A percentile compares a stretch with the other conserved stretches of the same genome.
Conservation (phyloP, 1,139 yeast genomes). For the Debaryomycetaceae sp. region DNA sequence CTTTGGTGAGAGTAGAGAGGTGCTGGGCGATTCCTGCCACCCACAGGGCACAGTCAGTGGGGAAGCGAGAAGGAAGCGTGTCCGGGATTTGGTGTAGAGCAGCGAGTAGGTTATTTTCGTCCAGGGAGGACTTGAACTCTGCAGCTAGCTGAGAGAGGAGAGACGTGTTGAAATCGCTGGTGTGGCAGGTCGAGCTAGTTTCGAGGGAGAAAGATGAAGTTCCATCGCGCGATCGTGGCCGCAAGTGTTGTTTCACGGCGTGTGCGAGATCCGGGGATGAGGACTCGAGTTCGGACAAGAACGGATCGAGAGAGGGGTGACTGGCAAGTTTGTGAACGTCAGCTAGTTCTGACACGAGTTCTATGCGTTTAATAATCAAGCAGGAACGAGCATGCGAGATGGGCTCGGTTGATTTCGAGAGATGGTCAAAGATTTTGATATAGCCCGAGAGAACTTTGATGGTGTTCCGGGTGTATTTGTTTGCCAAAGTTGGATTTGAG, state of each 20-base stretch:
- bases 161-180: no score
- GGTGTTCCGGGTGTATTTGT: constrained; percentile 8
- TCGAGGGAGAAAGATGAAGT: no score
- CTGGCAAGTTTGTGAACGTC: background rate
- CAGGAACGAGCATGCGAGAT: constrained; percentile 2
- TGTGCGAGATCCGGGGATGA: background rate
- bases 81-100: no score
- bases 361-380: constrained; percentile 4
- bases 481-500: constrained; percentile 2
- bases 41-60: no score
- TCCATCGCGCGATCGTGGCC: background rate
- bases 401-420: constrained; percentile 2
- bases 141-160: no score
- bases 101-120: no score
- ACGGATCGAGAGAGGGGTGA: constrained; percentile 2
- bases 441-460: constrained; percentile 17
- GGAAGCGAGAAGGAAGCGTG: no score
- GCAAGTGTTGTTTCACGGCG: background rate
- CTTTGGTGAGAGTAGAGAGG: no score
- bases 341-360: constrained; percentile 2
- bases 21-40: no score
- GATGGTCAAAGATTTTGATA: constrained; percentile 9
- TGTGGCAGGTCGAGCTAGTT: no score
- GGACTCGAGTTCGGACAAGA: constrained; percentile 2
- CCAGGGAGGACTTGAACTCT: no score